Conservation (phyloP, 2,329 filamentous ascomycete genomes). For the Neonectria hederae region DNA sequence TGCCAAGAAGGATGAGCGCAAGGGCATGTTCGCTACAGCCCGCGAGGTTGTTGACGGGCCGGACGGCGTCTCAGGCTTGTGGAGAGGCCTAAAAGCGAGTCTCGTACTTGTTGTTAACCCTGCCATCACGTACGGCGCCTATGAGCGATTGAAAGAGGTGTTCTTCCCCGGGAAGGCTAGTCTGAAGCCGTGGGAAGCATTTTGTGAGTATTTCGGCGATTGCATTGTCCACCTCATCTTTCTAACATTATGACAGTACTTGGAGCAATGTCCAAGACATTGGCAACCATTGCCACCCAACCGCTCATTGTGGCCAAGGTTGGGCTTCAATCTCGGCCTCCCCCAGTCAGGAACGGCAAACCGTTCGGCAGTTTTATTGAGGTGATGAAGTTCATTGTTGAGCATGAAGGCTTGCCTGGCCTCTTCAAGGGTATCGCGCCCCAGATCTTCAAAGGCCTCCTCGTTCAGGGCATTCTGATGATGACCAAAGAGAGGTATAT, state of each 20-base stretch:
- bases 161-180: conserved; percentile 81
- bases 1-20: conserved; percentile 83
- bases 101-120: conserved; percentile 96
- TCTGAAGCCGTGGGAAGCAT: conserved; percentile 87
- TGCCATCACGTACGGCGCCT: conserved; percentile 96
- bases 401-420: conserved; percentile 84
- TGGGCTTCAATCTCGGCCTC: conserved; percentile 91
- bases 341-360: conserved; percentile 83
- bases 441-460: conserved; percentile 89
- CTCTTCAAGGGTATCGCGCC: conserved; percentile 97
- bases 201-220: conserved; percentile 69
- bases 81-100: conserved; percentile 95
- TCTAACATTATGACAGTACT: conserved; percentile 67
- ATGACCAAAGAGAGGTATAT: conserved; percentile 94
- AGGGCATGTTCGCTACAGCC: conserved; percentile 86
- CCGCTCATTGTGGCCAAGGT: conserved; percentile 98
- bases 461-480: conserved; percentile 97
- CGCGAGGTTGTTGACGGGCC: conserved; percentile 89
- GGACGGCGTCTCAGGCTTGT: conserved; percentile 88
- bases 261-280: conserved; percentile 89
- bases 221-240: not conserved
- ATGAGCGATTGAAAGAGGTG: conserved; percentile 83
- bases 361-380: conserved; percentile 94
- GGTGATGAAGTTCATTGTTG: conserved; percentile 92
- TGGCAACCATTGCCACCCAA: conserved; percentile 92